phyloP scores from a whole-genome alignment of 352 stramenopile species.

The Phytopythium sindhum region DNA sequence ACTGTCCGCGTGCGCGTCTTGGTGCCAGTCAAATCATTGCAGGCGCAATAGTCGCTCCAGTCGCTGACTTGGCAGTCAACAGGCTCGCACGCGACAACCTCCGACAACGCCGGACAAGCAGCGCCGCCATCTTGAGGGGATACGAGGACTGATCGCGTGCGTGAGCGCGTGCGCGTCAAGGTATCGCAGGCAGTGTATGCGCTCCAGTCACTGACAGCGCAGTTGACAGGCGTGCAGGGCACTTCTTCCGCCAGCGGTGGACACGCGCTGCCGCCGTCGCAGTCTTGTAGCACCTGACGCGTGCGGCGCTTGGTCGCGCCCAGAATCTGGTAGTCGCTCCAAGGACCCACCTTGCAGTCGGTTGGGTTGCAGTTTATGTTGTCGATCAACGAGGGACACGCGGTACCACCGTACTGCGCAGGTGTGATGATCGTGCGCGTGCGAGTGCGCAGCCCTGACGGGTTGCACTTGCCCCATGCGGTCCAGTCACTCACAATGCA shows the following conservation, averaged over 20 bases:
- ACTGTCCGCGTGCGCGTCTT: slow-evolving; percentile 39
- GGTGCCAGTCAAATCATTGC: slow-evolving; percentile 28
- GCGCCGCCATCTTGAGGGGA: slow-evolving; percentile 44
- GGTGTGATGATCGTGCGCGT: slow-evolving; percentile 39
- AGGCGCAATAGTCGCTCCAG: slow-evolving; percentile 48
- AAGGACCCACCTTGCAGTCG: slow-evolving; percentile 54
- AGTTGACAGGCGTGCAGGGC: slow-evolving; percentile 35
- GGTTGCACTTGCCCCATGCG: slow-evolving; percentile 33
- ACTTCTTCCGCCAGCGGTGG: slow-evolving; percentile 38
- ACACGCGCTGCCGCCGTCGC: slow-evolving; percentile 42
- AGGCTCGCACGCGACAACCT: slow-evolving; percentile 32
- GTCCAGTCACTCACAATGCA: slow-evolving; percentile 57
- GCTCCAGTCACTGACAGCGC: slow-evolving; percentile 41
- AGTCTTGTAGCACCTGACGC: slow-evolving; percentile 26
- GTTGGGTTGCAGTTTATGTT: slow-evolving; percentile 62
- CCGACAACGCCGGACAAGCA: slow-evolving; percentile 30
- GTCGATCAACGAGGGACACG: slow-evolving; percentile 38
- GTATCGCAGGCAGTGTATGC: slow-evolving; percentile 36
- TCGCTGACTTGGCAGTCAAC: slow-evolving; percentile 44
- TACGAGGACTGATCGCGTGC: slow-evolving; percentile 37
- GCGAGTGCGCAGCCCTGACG: slow-evolving; percentile 31
- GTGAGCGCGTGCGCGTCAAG: slow-evolving; percentile 33
- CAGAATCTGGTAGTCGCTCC: slow-evolving; percentile 38
- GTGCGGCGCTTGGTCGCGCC: slow-evolving; percentile 42
- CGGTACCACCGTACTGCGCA: slow-evolving; percentile 39